Evolutionary conservation across 23 red algal species (phyloP).

Genomic region (Gracilariopsis chorda): DNA sequence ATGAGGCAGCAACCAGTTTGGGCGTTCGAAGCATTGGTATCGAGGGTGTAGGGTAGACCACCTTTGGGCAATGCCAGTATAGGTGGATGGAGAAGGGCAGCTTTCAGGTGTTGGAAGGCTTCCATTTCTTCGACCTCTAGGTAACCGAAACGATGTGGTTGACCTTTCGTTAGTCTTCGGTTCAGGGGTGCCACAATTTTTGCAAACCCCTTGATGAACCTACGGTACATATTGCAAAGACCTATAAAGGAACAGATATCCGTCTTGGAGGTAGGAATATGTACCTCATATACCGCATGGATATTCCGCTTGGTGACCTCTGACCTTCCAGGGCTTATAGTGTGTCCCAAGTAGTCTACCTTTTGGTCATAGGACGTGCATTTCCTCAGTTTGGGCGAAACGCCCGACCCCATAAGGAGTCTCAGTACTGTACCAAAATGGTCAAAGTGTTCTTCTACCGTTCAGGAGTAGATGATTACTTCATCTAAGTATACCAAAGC

Average conservation of each 20-base stretch:
- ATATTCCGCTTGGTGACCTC: neutral
- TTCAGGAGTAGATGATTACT: neutral
- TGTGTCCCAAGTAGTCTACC: neutral
- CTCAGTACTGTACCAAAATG: neutral
- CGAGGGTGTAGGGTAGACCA: neutral
- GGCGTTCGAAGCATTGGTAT: neutral
- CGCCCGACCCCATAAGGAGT: neutral
- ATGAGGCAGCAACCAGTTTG: slow-evolving; percentile 29
- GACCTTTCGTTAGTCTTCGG: neutral
- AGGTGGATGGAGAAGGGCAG: neutral
- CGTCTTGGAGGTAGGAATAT: neutral
- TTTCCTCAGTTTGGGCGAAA: neutral
- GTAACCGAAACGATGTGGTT: neutral
- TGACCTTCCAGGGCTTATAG: neutral
- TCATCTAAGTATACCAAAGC: slow-evolving; percentile 30
- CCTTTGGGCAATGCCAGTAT: neutral
- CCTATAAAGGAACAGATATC: too few species aligned
- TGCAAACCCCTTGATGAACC: neutral
- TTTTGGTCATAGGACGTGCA: neutral
- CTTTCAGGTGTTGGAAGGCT: neutral
- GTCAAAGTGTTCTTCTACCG: neutral
- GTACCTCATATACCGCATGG: neutral
- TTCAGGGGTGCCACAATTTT: neutral
- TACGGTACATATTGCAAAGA: neutral
- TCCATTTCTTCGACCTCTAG: neutral